Percentiles rank a stretch among this genome's conserved stretches.
These are phyloP conservation scores for Metschnikowia drakensbergensis DNA, from an alignment of 805 yeast genomes.

Conservation along the genomic window DNA sequence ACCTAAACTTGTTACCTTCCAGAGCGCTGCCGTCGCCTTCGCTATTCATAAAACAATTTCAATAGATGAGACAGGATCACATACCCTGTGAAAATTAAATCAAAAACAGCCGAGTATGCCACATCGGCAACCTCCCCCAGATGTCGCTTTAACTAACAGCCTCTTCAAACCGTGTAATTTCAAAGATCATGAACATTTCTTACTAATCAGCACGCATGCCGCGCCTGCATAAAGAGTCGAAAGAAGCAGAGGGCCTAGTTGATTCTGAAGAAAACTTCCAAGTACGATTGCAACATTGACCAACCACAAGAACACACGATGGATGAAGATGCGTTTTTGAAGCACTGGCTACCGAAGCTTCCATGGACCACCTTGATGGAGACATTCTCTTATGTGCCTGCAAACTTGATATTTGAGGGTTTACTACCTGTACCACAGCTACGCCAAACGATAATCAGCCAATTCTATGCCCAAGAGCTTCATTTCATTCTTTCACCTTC, in stretches of 20 bases:
- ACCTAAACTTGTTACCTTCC: no score
- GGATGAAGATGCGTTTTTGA: conserved; percentile 9
- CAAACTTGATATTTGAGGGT: conserved; percentile 10
- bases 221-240: neutral
- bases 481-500: conserved; percentile 34
- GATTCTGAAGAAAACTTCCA: neutral
- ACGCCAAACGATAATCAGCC: conserved; percentile 23
- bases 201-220: neutral
- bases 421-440: conserved; percentile 17
- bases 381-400: conserved; percentile 8
- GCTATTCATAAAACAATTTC: no score
- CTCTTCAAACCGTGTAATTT: no score
- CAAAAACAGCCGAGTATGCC: no score
- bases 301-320: neutral
- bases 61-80: no score
- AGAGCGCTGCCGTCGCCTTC: no score
- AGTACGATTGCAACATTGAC: neutral
- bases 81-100: no score
- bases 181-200: neutral
- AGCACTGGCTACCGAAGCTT: conserved; percentile 9
- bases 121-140: no score
- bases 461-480: conserved; percentile 28
- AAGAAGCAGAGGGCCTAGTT: neutral
- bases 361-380: conserved; percentile 15
- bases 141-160: no score